Base-by-base conservation (phyloP, 441 rosid species). In the Eutrema salsugineum region DNA sequence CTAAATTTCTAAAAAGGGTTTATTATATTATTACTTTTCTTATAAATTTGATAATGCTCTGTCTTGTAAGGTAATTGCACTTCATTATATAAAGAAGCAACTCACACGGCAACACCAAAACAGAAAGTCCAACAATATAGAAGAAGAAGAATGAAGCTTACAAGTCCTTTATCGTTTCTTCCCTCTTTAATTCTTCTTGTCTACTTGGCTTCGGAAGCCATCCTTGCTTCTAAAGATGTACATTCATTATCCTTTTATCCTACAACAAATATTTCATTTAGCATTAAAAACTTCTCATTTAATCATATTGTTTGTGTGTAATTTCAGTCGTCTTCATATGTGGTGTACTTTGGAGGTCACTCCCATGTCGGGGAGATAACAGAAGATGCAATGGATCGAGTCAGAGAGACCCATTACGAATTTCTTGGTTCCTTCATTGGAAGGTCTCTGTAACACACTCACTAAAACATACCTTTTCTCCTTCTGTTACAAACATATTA, bases 331-430 rank as follows among this genome's bases (percentile, higher is more conserved):
- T n/a, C 83, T 80, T 72, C 93, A 2, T 88, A 78, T 72, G 85
- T 88, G 28, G 87, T 88, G 15, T 88, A 88, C 83, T 60, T 86
- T 55, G 93, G 93, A 72, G 77, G 58, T 27, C 89, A 88, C 60
- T 82, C 81, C 5, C 89, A 82, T 57, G 82, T 82, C 28, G 76
- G 62, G 3, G 81, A 73, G n/a, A 56, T 78, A 7, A 75, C 87
- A 1, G 17, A 72, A 28, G 81, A 64, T 44, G 80, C 74, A 30
- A 57, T 78, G 16, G 72, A 75, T 11, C 81, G 48, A 27, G 89
- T 78, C 32, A 81, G 54, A 1, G 79, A 86, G 36, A 79, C 88
- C 17, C 91, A 88, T 56, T 77, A 72, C 22, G 66, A 83, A 36
- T 81, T 88, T 72, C 91, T 88, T 11, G 79, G 80, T 27, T 82